These are phyloP conservation scores for Acanthamoeba sp. DNA, from an alignment of 208 protist species.

Conservation along the genomic window DNA sequence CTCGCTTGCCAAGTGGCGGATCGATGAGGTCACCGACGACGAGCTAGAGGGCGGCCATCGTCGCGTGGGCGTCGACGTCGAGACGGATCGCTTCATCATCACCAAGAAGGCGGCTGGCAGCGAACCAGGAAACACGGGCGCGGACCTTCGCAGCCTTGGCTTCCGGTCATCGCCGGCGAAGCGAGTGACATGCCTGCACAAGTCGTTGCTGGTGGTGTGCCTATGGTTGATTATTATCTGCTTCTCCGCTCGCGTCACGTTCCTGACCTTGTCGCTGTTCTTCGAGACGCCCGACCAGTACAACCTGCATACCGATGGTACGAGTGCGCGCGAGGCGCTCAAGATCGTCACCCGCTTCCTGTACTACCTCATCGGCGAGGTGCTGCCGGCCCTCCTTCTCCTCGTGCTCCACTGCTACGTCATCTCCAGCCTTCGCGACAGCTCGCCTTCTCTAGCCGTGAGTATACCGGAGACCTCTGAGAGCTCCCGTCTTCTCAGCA, in stretches of 20 bases:
- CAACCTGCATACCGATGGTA: neutral
- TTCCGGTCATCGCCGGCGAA: neutral
- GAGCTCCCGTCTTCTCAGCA: neutral
- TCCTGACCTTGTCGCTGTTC: neutral
- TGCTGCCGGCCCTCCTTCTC: neutral
- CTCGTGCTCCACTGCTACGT: neutral
- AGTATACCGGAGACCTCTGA: neutral
- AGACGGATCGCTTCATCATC: neutral
- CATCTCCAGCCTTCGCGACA: neutral
- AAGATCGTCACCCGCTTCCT: neutral
- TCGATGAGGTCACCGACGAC: neutral
- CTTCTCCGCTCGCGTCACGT: neutral
- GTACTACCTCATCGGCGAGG: constrained; percentile 13
- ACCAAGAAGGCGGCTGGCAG: neutral
- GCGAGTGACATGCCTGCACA: neutral
- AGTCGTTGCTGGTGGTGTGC: neutral
- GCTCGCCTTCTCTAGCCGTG: too few relatives aligned
- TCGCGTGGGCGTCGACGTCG: neutral
- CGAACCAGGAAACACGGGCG: too few relatives aligned
- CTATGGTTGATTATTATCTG: neutral
- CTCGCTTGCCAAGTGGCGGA: neutral
- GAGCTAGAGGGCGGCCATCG: neutral
- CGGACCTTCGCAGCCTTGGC: too few relatives aligned
- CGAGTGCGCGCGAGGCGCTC: neutral
- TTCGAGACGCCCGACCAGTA: constrained; percentile 53